Conservation (phyloP, 225 moss, liverwort and hornwort species). For the Neckera pumila region DNA sequence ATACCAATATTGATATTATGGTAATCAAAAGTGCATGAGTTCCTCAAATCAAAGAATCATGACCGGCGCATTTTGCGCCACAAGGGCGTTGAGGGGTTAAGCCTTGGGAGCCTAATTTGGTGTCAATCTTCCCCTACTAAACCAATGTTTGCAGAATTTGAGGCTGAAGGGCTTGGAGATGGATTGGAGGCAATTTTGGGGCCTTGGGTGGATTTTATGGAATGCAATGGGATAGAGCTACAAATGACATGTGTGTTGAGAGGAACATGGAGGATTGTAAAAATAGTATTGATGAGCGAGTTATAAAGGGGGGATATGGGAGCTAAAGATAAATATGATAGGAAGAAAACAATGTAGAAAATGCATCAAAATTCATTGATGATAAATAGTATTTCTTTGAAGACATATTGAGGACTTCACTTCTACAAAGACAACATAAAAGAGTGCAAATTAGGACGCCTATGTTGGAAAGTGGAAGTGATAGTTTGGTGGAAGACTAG, state of each 20-base stretch:
- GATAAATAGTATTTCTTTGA: background rate
- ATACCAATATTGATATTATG: too few species aligned
- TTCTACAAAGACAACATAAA: background rate
- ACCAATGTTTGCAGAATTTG: rapidly evolving
- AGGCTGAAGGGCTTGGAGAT: rapidly evolving
- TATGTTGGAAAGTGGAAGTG: background rate
- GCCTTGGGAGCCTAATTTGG: rapidly evolving
- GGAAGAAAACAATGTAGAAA: background rate
- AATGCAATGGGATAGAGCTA: background rate
- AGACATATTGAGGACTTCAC: rapidly evolving
- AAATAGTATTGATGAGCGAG: background rate
- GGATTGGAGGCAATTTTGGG: rapidly evolving
- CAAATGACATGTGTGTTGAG: background rate
- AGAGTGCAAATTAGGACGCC: background rate
- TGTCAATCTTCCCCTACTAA: rapidly evolving
- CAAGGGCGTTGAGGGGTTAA: too few species aligned
- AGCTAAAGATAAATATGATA: rapidly evolving
- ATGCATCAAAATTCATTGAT: background rate
- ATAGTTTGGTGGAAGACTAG: background rate
- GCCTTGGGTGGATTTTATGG: background rate
- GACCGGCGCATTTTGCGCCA: too few species aligned
- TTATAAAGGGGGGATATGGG: rapidly evolving
- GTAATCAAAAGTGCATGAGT: too few species aligned
- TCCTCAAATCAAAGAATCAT: too few species aligned
- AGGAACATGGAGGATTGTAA: background rate